Base-by-base conservation (phyloP, 202 grass and related monocot genomes). In the Carex arenaria region DNA sequence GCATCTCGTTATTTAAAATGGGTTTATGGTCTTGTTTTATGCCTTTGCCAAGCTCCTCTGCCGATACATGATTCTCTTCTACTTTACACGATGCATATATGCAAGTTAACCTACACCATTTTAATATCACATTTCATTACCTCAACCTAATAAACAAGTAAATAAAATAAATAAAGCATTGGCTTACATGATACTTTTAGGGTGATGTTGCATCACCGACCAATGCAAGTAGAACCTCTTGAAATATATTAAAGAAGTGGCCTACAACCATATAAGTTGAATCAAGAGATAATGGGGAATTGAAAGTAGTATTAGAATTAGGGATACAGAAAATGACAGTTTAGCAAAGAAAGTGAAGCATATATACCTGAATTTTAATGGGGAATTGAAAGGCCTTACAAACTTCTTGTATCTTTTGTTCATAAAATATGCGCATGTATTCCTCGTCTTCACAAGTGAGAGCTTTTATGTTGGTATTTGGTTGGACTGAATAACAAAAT, bases 381-480 rank as follows among this genome's bases (percentile, higher is more conserved):
- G 96, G 89, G 70, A 99, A 99, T 80, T 95, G 94, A 84, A 99
- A 99, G 90, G 96, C 93, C 64, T 61, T 31, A 68, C 96, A 99
- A 53, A 99, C 93, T 93, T 98, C 93, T 86, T 98, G 96, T 86
- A 95, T 98, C 84, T 98, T 98, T 85, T 95, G 96, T 87, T 98
- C 96, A 4, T 98, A 95, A 90, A 93, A 98, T 43, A 90, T 70
- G 40, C 89, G 88, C 88, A 93, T 88, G 82, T 87, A 84, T 86
- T 92, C 84, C 80, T 98, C 93, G 88, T 95, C 95, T 86, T 95
- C 91, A 26, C 88, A 95, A 75, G 86, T 95, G 38, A 98, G 85
- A 82, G 89, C 85, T 67, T 98, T 92, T 66, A 84, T 19, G 75
- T 45, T 56, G 14, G 85, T 85, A 49, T 87, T 88, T 45, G 84